Evolutionary conservation across 1,284 basidiomycete genomes (phyloP).

Genomic region (Moesziomyces parantarcticus): DNA sequence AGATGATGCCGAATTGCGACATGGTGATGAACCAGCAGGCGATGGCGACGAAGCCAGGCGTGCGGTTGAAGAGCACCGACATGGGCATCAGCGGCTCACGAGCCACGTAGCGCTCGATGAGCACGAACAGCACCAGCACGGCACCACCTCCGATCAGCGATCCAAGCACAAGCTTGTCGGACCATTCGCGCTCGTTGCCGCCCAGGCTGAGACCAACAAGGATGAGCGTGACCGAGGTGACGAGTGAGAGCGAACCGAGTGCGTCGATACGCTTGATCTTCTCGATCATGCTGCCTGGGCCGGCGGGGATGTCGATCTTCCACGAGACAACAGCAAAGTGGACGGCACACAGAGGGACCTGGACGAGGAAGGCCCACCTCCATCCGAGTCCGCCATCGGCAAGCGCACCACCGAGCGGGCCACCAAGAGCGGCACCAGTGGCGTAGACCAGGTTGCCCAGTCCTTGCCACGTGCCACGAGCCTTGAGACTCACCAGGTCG

Average conservation of each 20-base stretch:
- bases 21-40: constrained; percentile 69
- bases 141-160: constrained; percentile 67
- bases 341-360: constrained; percentile 68
- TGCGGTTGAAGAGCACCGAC: constrained; percentile 67
- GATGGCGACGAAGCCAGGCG: constrained; percentile 68
- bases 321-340: constrained; percentile 67
- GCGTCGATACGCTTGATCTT: constrained; percentile 69
- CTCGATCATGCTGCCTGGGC: constrained; percentile 66
- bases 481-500: constrained; percentile 69
- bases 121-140: constrained; percentile 72
- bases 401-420: constrained; percentile 58
- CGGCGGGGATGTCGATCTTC: constrained; percentile 69
- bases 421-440: constrained; percentile 67
- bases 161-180: constrained; percentile 56
- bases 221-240: constrained; percentile 65
- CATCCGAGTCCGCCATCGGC: constrained; percentile 61
- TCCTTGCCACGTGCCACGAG: constrained; percentile 69
- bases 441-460: constrained; percentile 67
- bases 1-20: constrained; percentile 68
- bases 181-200: constrained; percentile 63
- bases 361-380: constrained; percentile 66
- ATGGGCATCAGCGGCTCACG: constrained; percentile 68
- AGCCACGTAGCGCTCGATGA: constrained; percentile 70
- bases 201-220: constrained; percentile 67
- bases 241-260: constrained; percentile 68